phyloP scores from a whole-genome alignment of 1,284 basidiomycete species.

The Ceraceosorus guamensis region DNA sequence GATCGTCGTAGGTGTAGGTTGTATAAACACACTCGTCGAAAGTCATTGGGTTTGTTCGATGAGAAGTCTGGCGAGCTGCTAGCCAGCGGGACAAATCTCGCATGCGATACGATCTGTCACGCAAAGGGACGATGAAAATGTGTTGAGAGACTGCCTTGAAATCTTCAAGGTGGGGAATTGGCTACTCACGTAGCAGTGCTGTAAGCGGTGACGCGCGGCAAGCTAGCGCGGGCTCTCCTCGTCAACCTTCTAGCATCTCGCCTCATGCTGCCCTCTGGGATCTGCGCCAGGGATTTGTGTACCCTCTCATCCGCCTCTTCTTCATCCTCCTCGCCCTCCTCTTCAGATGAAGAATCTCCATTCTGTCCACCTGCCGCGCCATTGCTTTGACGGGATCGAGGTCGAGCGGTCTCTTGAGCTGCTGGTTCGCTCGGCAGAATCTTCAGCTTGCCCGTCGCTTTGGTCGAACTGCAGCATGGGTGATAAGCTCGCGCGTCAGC shows the following conservation, averaged over 20 bases:
- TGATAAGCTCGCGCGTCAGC: conserved; percentile 1
- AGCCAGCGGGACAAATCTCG: conserved; percentile 80
- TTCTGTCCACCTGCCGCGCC: conserved; percentile 8
- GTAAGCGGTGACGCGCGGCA: conserved; percentile 91
- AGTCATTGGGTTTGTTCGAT: conserved; percentile 58
- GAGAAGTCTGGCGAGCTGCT: conserved; percentile 67
- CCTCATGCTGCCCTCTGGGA: conserved; percentile 86
- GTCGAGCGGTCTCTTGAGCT: conserved; percentile 32
- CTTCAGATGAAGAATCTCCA: conserved; percentile 7
- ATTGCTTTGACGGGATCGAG: neutral
- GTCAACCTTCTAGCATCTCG: conserved; percentile 81
- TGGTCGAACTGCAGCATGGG: conserved; percentile 58
- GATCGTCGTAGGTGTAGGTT: conserved; percentile 44
- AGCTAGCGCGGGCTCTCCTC: conserved; percentile 83
- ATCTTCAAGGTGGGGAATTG: neutral
- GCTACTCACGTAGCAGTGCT: conserved; percentile 75
- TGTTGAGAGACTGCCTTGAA: neutral
- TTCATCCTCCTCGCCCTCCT: conserved; percentile 21
- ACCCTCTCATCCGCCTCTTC: conserved; percentile 30
- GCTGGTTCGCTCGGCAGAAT: conserved; percentile 87
- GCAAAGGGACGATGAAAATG: neutral
- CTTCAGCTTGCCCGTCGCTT: conserved; percentile 78
- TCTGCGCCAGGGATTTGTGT: conserved; percentile 50
- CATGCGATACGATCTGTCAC: conserved; percentile 72
- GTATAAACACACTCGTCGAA: conserved; percentile 48